Evolutionary conservation across 176 grass and related monocot genomes (phyloP).

Genomic region (Hordeum marinum): DNA sequence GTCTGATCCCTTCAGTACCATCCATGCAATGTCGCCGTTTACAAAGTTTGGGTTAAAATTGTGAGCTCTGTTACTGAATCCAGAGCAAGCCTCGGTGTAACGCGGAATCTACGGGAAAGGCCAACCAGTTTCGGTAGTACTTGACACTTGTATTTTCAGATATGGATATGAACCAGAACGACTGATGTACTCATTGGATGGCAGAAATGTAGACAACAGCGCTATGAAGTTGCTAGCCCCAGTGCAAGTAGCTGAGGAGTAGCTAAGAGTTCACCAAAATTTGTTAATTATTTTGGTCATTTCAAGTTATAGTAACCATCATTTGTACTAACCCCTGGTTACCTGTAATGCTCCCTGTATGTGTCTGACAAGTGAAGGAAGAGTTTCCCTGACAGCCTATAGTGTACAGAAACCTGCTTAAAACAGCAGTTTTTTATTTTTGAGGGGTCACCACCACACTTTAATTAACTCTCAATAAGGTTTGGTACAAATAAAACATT

Average conservation of each 20-base stretch:
- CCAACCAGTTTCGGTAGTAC: too few relatives aligned
- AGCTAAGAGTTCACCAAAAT: neutral
- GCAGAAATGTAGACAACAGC: too few relatives aligned
- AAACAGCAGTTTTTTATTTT: neutral
- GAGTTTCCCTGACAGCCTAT: slow-evolving; percentile 49
- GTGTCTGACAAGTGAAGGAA: slow-evolving; percentile 48
- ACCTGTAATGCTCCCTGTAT: slow-evolving; percentile 62
- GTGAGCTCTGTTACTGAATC: too few relatives aligned
- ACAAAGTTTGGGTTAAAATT: neutral
- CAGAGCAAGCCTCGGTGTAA: neutral
- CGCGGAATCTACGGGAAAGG: neutral
- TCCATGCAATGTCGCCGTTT: slow-evolving; percentile 13
- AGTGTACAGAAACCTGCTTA: slow-evolving; percentile 42
- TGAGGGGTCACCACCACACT: too few relatives aligned
- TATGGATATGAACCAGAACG: neutral
- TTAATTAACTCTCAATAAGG: too few relatives aligned
- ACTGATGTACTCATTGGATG: neutral
- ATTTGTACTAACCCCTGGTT: neutral
- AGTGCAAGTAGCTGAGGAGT: neutral
- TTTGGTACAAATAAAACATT: too few relatives aligned
- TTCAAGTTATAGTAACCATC: neutral
- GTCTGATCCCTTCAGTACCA: neutral
- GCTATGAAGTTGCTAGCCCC: slow-evolving; percentile 58
- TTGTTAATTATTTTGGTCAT: neutral
- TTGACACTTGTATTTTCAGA: neutral